Conservation (phyloP, 352 stramenopile species). For the Globisporangium abappressorium region DNA sequence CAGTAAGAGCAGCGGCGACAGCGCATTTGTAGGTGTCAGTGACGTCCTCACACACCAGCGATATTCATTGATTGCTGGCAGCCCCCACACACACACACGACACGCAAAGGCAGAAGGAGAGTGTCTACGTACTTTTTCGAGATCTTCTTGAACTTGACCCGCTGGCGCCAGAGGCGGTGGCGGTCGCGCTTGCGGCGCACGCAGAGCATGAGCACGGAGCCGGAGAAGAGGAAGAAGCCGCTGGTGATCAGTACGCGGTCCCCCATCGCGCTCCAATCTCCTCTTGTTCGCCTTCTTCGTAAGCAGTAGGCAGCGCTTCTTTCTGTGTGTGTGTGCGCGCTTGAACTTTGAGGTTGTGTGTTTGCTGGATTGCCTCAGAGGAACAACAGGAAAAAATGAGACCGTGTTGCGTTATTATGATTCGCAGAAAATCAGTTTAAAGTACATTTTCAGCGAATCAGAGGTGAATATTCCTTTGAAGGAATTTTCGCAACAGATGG, state of each 20-base stretch:
- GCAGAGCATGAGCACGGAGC: constrained; percentile 59
- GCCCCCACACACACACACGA: neutral
- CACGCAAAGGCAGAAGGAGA: neutral
- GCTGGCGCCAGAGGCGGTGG: constrained; percentile 64
- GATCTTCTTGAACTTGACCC: constrained; percentile 84
- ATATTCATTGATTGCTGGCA: no score
- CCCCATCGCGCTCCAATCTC: constrained; percentile 5
- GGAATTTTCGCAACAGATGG: neutral
- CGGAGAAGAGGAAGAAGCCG: constrained; percentile 76
- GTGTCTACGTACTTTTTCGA: constrained; percentile 58
- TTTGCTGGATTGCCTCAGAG: neutral
- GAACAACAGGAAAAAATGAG: neutral
- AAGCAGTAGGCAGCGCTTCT: neutral
- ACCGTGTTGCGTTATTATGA: neutral
- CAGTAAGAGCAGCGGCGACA: neutral
- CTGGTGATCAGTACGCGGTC: constrained; percentile 44
- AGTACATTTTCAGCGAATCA: neutral
- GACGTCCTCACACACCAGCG: neutral
- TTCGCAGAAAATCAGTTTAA: neutral
- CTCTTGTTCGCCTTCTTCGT: neutral
- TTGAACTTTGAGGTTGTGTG: constrained; percentile 1
- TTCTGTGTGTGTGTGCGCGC: neutral
- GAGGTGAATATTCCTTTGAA: neutral
- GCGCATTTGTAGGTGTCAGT: neutral
- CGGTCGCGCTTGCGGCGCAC: constrained; percentile 64